phyloP scores from a whole-genome alignment of 2,329 filamentous ascomycete species.

The Nemania sp. region DNA sequence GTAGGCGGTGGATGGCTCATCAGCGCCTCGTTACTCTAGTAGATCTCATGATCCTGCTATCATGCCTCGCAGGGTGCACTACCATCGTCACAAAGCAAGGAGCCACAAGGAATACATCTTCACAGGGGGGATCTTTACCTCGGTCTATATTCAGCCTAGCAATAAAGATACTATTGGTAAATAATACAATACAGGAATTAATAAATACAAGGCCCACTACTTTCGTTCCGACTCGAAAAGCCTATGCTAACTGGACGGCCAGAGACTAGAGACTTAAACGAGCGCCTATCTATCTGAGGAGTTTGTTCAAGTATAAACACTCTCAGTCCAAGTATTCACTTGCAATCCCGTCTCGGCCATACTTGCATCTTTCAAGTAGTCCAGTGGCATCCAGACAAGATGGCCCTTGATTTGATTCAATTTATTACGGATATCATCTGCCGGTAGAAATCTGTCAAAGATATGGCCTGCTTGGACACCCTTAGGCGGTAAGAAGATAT shows the following conservation, averaged over 20 bases:
- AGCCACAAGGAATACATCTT: neutral
- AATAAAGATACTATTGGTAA: neutral
- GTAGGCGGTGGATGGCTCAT: neutral
- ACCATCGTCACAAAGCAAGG: neutral
- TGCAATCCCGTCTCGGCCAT: conserved; percentile 92
- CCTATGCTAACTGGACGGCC: neutral
- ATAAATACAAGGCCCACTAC: neutral
- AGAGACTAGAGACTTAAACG: too few species aligned
- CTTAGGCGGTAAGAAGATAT: conserved; percentile 77
- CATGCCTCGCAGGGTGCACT: neutral
- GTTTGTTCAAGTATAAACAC: conserved; percentile 75
- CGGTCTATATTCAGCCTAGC: too few species aligned
- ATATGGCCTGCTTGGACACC: conserved; percentile 86
- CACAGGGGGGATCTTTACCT: neutral
- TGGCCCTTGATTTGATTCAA: conserved; percentile 86
- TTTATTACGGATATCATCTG: conserved; percentile 78
- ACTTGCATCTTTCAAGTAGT: conserved; percentile 83
- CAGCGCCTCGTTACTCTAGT: neutral
- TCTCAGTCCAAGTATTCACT: conserved; percentile 88
- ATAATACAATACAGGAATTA: conserved; percentile 10
- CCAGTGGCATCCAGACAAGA: conserved; percentile 93
- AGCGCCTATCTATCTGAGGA: neutral
- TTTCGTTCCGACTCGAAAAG: neutral
- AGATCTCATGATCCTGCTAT: neutral
- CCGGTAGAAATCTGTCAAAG: conserved; percentile 81